These are phyloP conservation scores for Notholithocarpus densiflorus DNA, from an alignment of 306 rosid genomes.

Conservation along the genomic window DNA sequence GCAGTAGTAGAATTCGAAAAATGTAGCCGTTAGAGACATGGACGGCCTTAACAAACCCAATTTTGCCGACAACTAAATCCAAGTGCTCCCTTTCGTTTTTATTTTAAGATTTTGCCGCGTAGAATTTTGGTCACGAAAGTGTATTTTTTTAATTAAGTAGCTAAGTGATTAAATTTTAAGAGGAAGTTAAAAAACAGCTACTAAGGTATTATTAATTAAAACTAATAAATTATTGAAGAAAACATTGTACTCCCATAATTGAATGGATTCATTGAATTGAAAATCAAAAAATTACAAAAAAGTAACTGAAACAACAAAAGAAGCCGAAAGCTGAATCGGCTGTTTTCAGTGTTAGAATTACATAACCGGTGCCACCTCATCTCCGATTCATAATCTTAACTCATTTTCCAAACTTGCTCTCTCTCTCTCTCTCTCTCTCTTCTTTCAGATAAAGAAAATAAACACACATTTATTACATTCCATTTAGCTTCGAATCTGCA, in stretches of 20 bases:
- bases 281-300: neutral
- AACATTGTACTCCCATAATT: too few species aligned
- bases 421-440: neutral
- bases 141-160: too few species aligned
- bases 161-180: too few species aligned
- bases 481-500: too few species aligned
- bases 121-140: too few species aligned
- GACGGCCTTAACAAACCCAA: neutral
- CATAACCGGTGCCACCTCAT: constrained; percentile 4
- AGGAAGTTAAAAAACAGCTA: too few species aligned
- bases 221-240: too few species aligned
- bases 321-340: neutral
- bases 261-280: too few species aligned
- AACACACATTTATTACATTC: neutral
- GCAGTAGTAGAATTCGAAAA: neutral
- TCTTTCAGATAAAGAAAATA: neutral
- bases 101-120: too few species aligned
- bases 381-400: neutral
- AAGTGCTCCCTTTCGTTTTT: neutral
- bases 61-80: constrained; percentile 22
- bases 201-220: too few species aligned
- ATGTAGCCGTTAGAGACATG: constrained; percentile 27
- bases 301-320: neutral
- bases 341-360: neutral
- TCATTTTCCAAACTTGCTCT: neutral